A percentile compares a stretch with the other conserved stretches of the same genome.
Evolutionary conservation across 345 rosid genomes (phyloP).

Genomic region (Microthlaspi erraticum): DNA sequence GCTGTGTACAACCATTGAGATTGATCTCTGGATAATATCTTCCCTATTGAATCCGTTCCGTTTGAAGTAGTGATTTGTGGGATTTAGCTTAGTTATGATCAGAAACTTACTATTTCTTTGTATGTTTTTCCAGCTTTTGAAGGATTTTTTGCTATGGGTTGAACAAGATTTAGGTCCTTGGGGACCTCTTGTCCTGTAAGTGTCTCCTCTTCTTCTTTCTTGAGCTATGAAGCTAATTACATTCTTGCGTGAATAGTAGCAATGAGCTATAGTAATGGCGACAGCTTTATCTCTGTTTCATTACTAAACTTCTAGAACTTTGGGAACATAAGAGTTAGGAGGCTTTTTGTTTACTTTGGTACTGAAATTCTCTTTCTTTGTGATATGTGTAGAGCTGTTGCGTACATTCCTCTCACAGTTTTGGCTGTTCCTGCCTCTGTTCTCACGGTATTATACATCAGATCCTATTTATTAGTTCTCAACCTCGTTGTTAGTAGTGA

Average conservation of each 20-base stretch:
- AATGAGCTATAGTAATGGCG: conserved; percentile 9
- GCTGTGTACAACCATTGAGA: background rate
- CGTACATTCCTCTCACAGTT: conserved; percentile 91
- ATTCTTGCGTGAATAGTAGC: background rate
- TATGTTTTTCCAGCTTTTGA: conserved; percentile 72
- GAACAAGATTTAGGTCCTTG: conserved; percentile 91
- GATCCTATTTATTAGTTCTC: conserved; percentile 4
- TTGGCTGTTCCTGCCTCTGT: conserved; percentile 99
- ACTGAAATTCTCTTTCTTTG: conserved; percentile 30
- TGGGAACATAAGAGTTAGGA: background rate
- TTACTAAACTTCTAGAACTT: background rate
- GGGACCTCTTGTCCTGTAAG: conserved; percentile 98
- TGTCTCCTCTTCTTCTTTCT: conserved; percentile 31
- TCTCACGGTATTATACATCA: conserved; percentile 64
- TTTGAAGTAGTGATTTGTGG: conserved; percentile 2
- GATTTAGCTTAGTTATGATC: conserved; percentile 1
- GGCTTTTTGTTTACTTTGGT: background rate
- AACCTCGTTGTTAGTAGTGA: background rate
- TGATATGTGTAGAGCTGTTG: conserved; percentile 73
- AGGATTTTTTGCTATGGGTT: conserved; percentile 95
- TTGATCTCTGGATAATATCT: conserved; percentile 5
- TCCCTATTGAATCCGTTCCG: conserved; percentile 5
- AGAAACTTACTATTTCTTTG: conserved; percentile 29
- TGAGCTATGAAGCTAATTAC: background rate
- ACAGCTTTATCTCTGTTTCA: conserved; percentile 11